phyloP scores from a whole-genome alignment of 2,329 filamentous ascomycete species.

The Calonectria pseudoreteaudii region DNA sequence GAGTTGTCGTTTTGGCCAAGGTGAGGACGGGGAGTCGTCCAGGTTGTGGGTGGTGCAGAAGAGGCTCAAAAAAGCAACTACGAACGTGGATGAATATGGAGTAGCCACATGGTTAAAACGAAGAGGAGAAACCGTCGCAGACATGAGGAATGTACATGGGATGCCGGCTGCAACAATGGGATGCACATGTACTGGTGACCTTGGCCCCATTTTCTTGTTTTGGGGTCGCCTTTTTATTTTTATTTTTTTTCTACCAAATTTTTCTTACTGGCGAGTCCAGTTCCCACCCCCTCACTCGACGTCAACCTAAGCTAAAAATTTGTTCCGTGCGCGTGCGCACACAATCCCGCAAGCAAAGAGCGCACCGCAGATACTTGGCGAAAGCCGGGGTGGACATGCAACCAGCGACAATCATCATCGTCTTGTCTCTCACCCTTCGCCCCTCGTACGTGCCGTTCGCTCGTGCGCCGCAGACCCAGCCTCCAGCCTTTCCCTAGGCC shows the following conservation, averaged over 20 bases:
- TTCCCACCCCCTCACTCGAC: not conserved
- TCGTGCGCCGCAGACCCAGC: not conserved
- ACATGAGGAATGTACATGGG: constrained; percentile 1
- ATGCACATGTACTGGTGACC: not conserved
- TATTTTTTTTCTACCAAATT: not conserved
- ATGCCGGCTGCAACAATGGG: not conserved
- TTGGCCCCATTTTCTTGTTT: not conserved
- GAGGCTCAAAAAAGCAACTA: not conserved
- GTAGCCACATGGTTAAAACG: constrained; percentile 6
- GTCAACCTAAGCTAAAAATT: constrained; percentile 15
- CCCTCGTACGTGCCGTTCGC: constrained; percentile 6
- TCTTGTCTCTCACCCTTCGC: constrained; percentile 6
- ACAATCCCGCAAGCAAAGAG: constrained; percentile 8
- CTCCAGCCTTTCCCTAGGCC: constrained; percentile 1
- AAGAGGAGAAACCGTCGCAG: not conserved
- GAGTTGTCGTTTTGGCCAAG: not conserved
- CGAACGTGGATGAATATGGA: not conserved
- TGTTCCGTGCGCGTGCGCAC: constrained; percentile 21
- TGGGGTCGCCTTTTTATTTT: not conserved
- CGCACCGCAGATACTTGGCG: not conserved
- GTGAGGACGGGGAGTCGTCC: not conserved
- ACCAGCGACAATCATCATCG: constrained; percentile 14
- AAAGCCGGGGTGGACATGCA: constrained; percentile 8
- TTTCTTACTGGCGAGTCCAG: not conserved
- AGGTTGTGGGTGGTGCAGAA: not conserved